phyloP scores from a whole-genome alignment of 768 basidiomycete species.

The Leccinum truebloodii region DNA sequence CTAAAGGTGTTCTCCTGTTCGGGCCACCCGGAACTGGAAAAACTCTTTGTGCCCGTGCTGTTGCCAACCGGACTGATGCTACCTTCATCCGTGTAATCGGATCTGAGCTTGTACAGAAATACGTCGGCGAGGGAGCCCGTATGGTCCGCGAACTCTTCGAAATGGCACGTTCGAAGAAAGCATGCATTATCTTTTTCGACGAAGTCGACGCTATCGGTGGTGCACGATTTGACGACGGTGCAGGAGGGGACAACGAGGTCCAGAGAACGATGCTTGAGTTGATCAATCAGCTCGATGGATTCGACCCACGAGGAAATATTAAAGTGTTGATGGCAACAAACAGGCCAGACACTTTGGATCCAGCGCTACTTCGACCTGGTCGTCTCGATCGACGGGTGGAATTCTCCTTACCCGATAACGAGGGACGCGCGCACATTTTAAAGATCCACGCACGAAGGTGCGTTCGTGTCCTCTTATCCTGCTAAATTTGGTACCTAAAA shows the following conservation, averaged over 20 bases:
- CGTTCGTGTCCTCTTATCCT: constrained; percentile 16
- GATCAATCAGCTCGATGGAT: constrained; percentile 98
- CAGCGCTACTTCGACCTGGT: constrained; percentile 92
- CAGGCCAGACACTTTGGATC: constrained; percentile 98
- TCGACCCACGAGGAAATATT: constrained; percentile 98
- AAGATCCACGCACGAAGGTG: constrained; percentile 95
- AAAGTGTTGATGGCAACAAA: constrained; percentile 99
- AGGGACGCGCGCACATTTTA: constrained; percentile 95
- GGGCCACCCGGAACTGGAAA: constrained; percentile 99
- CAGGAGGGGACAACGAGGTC: constrained; percentile 98
- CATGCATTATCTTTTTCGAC: constrained; percentile 99
- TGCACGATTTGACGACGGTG: constrained; percentile 97
- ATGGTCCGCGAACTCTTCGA: constrained; percentile 99
- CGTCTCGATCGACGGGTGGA: constrained; percentile 97
- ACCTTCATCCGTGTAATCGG: constrained; percentile 99
- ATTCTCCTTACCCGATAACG: constrained; percentile 91
- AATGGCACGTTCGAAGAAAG: constrained; percentile 98
- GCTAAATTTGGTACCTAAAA: neutral
- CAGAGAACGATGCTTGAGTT: constrained; percentile 99
- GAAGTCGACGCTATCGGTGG: constrained; percentile 99
- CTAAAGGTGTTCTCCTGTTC: constrained; percentile 94
- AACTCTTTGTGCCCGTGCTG: constrained; percentile 96
- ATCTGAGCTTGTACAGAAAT: constrained; percentile 99
- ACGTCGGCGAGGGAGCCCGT: constrained; percentile 97
- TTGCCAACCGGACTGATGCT: constrained; percentile 97